Evolutionary conservation across 805 yeast species (phyloP).

Genomic region (Yamadazyma philogaea): DNA sequence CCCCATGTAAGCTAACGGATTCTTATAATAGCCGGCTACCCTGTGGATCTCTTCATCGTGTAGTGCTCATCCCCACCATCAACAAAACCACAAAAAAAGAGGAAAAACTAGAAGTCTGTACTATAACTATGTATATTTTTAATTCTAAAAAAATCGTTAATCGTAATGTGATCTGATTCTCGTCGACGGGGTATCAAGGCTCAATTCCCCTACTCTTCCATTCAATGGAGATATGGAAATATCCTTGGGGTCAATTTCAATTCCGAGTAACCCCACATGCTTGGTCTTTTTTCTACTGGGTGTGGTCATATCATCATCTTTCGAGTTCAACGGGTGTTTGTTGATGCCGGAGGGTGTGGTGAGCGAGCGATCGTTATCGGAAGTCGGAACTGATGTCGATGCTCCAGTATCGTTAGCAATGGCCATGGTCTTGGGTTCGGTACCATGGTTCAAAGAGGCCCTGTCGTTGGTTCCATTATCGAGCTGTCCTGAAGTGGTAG

Average conservation of each 20-base stretch:
- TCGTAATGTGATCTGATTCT: not conserved
- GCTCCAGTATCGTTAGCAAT: not conserved
- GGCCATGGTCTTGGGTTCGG: no score
- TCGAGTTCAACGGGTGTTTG: not conserved
- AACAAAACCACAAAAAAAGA: not conserved
- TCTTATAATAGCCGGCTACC: no score
- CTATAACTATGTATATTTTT: conserved; percentile 8
- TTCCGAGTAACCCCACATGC: conserved; percentile 32
- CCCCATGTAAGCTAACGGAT: conserved; percentile 22
- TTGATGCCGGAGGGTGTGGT: not conserved
- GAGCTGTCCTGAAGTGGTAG: no score
- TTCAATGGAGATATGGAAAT: conserved; percentile 18
- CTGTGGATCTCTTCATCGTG: not conserved
- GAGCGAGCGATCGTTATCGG: not conserved
- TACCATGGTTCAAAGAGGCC: no score
- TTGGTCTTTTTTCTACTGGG: conserved; percentile 4
- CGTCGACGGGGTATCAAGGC: conserved; percentile 4
- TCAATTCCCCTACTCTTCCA: conserved; percentile 19
- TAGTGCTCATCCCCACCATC: not conserved
- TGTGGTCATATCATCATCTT: conserved; percentile 1
- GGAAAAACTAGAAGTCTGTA: conserved; percentile 7
- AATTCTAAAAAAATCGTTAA: conserved; percentile 7
- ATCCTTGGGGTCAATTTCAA: conserved; percentile 44
- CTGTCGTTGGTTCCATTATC: no score
- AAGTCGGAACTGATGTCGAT: no score